Conservation (phyloP, 306 rosid genomes). For the Gleditsia sinensis region DNA sequence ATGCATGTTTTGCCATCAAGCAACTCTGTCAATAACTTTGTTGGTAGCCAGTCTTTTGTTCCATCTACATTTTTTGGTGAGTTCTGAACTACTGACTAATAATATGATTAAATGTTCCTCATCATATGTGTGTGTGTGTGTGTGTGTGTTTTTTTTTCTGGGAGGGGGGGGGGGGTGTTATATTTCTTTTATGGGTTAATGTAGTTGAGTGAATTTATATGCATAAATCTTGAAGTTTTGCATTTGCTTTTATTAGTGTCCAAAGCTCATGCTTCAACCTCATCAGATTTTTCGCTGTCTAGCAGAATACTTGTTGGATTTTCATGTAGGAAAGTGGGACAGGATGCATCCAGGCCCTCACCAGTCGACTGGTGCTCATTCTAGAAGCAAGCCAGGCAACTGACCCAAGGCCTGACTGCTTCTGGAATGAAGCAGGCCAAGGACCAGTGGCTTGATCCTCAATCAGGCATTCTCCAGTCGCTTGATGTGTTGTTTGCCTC, state of each 20-base stretch:
- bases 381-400: too few relatives aligned
- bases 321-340: conserved; percentile 42
- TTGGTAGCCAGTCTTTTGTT: conserved; percentile 35
- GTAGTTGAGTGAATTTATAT: conserved; percentile 1
- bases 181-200: neutral
- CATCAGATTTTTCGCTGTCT: conserved; percentile 50
- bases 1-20: conserved; percentile 24
- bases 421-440: too few relatives aligned
- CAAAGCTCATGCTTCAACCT: conserved; percentile 41
- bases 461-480: too few relatives aligned
- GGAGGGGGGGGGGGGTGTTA: neutral
- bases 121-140: neutral
- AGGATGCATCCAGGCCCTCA: too few relatives aligned
- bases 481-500: too few relatives aligned
- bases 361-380: too few relatives aligned
- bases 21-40: conserved; percentile 33
- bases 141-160: neutral
- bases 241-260: conserved; percentile 31
- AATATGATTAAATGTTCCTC: conserved; percentile 7
- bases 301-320: conserved; percentile 54
- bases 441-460: too few relatives aligned
- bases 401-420: too few relatives aligned
- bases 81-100: conserved; percentile 35
- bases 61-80: conserved; percentile 36
- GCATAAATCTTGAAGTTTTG: conserved; percentile 15